phyloP scores from a whole-genome alignment of 257 asterid genomes.

The Penstemon newberryi region DNA sequence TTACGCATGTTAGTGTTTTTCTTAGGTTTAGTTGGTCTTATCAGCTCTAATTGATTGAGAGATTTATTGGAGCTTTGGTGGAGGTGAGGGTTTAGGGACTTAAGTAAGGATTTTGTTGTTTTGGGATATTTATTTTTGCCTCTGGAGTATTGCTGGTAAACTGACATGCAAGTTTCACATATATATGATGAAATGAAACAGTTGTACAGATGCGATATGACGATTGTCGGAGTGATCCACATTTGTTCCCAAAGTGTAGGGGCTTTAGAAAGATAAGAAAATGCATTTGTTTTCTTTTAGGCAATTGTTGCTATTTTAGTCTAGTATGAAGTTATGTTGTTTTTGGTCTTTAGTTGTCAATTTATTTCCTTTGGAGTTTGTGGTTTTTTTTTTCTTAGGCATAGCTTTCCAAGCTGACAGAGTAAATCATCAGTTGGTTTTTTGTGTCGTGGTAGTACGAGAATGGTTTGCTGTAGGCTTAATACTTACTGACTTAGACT shows the following conservation, averaged over 20 bases:
- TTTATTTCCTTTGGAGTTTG: neutral
- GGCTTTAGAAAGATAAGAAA: constrained; percentile 6
- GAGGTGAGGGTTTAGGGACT: constrained; percentile 22
- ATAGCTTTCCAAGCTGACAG: constrained; percentile 1
- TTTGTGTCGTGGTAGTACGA: neutral
- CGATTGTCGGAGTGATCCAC: constrained; percentile 4
- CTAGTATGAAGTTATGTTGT: neutral
- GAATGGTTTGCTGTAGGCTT: neutral
- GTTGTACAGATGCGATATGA: neutral
- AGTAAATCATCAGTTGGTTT: neutral
- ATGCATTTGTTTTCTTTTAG: constrained; percentile 2
- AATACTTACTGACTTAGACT: neutral
- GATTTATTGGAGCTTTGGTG: neutral
- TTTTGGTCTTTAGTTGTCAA: neutral
- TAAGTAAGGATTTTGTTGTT: constrained; percentile 9
- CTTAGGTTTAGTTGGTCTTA: constrained; percentile 15
- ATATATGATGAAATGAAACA: neutral
- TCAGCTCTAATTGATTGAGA: constrained; percentile 11
- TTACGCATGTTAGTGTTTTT: neutral
- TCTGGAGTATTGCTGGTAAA: constrained; percentile 17
- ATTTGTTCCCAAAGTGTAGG: neutral
- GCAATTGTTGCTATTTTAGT: neutral
- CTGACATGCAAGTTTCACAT: constrained; percentile 18
- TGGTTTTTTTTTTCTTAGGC: neutral
- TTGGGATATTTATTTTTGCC: constrained; percentile 3